phyloP scores from a whole-genome alignment of 768 basidiomycete species.

The Pulveroboletus sp. region DNA sequence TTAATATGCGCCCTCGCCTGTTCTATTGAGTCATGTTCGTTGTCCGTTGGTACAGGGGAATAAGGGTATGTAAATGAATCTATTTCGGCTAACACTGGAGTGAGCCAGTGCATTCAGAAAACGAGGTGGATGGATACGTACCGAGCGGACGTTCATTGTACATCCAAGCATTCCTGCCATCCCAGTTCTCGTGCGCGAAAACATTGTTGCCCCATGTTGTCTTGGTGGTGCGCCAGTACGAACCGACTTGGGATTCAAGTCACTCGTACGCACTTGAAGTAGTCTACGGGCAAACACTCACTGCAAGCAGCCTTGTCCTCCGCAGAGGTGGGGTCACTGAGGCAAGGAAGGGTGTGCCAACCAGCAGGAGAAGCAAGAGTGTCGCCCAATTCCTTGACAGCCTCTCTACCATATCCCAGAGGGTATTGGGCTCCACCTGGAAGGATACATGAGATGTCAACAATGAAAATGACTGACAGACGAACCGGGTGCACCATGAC shows the following conservation, averaged over 20 bases:
- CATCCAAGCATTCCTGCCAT: slow-evolving; percentile 62
- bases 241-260: slow-evolving; percentile 19
- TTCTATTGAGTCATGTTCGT: slow-evolving; percentile 49
- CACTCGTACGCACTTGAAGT: background rate
- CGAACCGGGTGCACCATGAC: slow-evolving; percentile 17
- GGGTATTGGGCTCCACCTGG: slow-evolving; percentile 6
- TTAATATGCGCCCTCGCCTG: slow-evolving; percentile 86
- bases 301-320: slow-evolving; percentile 7
- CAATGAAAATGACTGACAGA: background rate
- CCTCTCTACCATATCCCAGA: slow-evolving; percentile 22
- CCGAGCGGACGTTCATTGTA: slow-evolving; percentile 79
- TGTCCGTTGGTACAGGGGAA: slow-evolving; percentile 57
- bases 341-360: slow-evolving; percentile 84
- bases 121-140: background rate
- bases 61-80: slow-evolving; percentile 70
- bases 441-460: background rate
- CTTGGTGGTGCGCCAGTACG: slow-evolving; percentile 61
- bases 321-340: slow-evolving; percentile 55
- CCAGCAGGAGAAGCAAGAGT: slow-evolving; percentile 78
- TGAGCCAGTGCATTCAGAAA: background rate
- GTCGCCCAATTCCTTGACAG: slow-evolving; percentile 71
- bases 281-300: background rate
- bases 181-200: slow-evolving; percentile 94
- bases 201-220: slow-evolving; percentile 91
- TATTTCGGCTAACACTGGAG: background rate